Evolutionary conservation across 805 yeast species (phyloP), one percentile per base, ranked within the genome.

Genomic region (Tetrapisispora fleetii): DNA sequence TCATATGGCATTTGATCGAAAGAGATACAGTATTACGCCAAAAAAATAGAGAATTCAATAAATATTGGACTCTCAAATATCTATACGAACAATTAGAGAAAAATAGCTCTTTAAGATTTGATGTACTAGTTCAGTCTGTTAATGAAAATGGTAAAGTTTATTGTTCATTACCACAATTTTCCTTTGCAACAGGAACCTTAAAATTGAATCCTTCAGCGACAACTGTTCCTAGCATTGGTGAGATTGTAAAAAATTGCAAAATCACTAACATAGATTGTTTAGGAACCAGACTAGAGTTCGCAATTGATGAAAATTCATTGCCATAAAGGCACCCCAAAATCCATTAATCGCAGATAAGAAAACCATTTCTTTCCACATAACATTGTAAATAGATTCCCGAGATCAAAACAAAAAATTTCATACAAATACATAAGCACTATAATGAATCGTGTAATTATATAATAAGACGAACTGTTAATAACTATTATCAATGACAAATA

Each of bases 1-100:
- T 74, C 43, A 59, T 72, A 9, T 54, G 70, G 53, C 76, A 75
- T 45, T 64, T 79, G 37, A 76, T 71, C 48, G 63, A 73, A 19
- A 67, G 75, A 49, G 75, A 74, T 47, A 70, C 68, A 40, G 58
- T 71, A 7, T 56, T 73, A 43, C 67, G 63, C 43, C 56, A 51
- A 35, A 62, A 60, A 9, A 58, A 62, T 22, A 58, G 55, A 19
- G 58, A 52, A 28, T 66, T 65, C 7, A 62, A 57, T 7, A 50
- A 64, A 2, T 74, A 67, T 53, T 76, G 77, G 64, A 62, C 71
- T 1, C 52, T 67, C 40, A 59, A 51, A 39, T 57, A 64, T 46
- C 41, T 71, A 27, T 54, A 57, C 30, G 30, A 57, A 16, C 37
- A 55, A 9, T 41, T 57, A 1, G 41, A 48, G 11, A 41, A 49